Evolutionary conservation across 257 asterid genomes (phyloP).

Genomic region (Forsythia suspensa): DNA sequence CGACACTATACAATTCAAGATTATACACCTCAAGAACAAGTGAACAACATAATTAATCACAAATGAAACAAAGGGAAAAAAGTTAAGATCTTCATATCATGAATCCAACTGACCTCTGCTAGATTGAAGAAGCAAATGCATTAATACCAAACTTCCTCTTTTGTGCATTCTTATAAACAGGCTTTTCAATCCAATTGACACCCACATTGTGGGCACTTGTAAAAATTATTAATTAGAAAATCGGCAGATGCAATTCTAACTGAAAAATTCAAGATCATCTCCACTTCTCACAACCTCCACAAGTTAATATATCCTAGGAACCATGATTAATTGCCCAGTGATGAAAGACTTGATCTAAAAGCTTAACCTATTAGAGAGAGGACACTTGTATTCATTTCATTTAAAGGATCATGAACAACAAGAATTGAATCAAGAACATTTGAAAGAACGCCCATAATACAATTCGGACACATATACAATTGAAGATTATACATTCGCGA

Average conservation of each 20-base stretch:
- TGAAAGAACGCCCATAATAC: not conserved
- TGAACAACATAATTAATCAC: not conserved
- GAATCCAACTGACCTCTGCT: constrained; percentile 3
- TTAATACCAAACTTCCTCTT: constrained; percentile 15
- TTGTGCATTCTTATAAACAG: not conserved
- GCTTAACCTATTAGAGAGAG: not conserved
- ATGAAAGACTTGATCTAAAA: not conserved
- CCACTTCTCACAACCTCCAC: constrained; percentile 58
- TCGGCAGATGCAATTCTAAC: constrained; percentile 71
- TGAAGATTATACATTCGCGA: not conserved
- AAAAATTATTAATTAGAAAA: constrained; percentile 51
- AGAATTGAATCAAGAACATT: not conserved
- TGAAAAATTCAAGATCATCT: constrained; percentile 53
- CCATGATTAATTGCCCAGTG: not conserved
- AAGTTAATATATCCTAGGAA: not conserved
- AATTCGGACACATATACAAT: not conserved
- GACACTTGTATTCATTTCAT: not conserved
- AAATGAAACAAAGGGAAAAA: not conserved
- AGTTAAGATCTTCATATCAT: too few relatives aligned
- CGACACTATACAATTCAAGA: not conserved
- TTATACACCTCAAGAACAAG: not conserved
- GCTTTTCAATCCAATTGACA: constrained; percentile 64
- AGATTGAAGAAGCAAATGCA: constrained; percentile 37
- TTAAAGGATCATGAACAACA: not conserved
- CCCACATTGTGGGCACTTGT: constrained; percentile 66